Evolutionary conservation across 179 eudicot genomes (phyloP), one percentile per base, ranked within the genome.

Genomic region (Drosera spatulata): DNA sequence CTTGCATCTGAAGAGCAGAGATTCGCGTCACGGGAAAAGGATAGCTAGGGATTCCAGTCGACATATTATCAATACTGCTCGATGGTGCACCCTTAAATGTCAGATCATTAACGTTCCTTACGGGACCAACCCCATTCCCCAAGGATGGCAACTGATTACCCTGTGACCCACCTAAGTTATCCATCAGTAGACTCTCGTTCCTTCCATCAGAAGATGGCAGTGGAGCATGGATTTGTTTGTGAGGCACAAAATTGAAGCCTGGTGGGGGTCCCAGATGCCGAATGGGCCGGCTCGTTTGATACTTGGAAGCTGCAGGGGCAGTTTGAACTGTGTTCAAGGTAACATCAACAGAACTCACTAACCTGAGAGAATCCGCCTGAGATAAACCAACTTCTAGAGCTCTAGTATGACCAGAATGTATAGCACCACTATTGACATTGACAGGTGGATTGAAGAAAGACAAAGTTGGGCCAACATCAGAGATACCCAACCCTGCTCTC

Each of bases 211-310:
- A 39, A 52, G 55, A 66, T 58, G 75, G 53, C 41, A 74, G 49
- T 0, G 79, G 75, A 66, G 55, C 66, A 63, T 61, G 68, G 39
- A 68, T 61, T 47, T 58, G 67, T 63, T 70, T 82, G 6, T 81
- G 62, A 56, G 78, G 84, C 70, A 77, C 82, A 52, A 69, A 61
- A 50, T 53, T 69, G 70, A 82, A 82, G 52, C 86, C 86, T 40
- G 86, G 86, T 37, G 86, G 86, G 45, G 84, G 86, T 41, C 86
- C 86, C 60, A 69, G 72, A 71, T 82, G 86, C 71, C 86, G 76
- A 56, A 74, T 74, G 55, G 81, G 83, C 52, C 84, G 84, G 48
- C 56, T 61, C 39, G 40, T 72, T 67, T 73, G 82, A 70, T 72
- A 63, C 67, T 61, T 82, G 60, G 61, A 73, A 57, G 74, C 60